Base-by-base conservation (phyloP, 208 protist genomes). In the Zelonia costaricensis region DNA sequence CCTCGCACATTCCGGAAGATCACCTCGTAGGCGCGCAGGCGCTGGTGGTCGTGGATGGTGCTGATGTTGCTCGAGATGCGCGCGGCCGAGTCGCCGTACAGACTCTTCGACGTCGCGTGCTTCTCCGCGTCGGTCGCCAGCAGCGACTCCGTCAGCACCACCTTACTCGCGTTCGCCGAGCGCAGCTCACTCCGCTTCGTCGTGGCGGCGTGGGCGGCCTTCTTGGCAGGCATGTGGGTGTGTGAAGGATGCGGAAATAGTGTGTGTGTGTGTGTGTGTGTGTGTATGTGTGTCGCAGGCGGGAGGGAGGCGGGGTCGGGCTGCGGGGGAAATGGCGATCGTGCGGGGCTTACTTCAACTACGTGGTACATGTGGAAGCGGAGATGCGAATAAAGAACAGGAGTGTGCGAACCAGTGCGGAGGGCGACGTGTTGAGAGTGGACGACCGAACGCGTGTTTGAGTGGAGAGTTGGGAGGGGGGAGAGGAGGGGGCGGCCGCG, bases 61-160 rank as follows among this genome's bases (percentile, higher is more conserved):
- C 23, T 55, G 16, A 93, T 64, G 59, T 96, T 94, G 56, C 77
- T 80, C n/a, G 78, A 82, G 43, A 96, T 90, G 61, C 91, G 91
- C 13, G 87, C 87, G 3, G 69, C 64, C 28, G 69, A 54, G 73
- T 96, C 91, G 39, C 88, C 86, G 69, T 94, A 96, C 18, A 96
- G 74, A 30, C 73, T 84, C 59, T 87, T 90, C 16, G 83, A 92
- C 2, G 91, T 96, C 6, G 88, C 78, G 54, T 84, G 58, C 74
- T 88, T 92, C 76, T 96, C 91, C 40, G 68, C 76, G 13, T 96
- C 86, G 2, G 91, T 96, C 15, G 86, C 86, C 43, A 82, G 78
- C 20, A 96, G 78, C 20, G 79, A 91, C 56, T 93, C 90, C 35
- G 76, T 92, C 31, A 75, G 58, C 20, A 89, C 67, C 7, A 86